Base-by-base conservation (phyloP, 768 basidiomycete genomes). In the Hemileccinum rubropunctum region DNA sequence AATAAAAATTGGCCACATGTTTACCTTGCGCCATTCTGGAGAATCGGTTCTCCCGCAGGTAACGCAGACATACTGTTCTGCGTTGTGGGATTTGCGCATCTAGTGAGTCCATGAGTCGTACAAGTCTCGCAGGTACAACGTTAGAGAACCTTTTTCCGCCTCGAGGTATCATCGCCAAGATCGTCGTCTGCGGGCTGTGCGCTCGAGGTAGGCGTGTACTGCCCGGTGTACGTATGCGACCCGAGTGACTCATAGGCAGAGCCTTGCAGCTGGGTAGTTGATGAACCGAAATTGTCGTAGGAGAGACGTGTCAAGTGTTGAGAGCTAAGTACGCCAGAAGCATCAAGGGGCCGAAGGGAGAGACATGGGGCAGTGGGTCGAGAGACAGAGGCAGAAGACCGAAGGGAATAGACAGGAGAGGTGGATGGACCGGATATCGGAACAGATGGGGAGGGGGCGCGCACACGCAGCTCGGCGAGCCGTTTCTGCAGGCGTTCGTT, bases 1-100 rank as follows among this genome's bases (percentile, higher is more conserved):
- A 37, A 14, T 1, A 30, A 13, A 10, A 11, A 40, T 5, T 12
- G n/a, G 21, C 37, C 39, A 27, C 4, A 20, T 2, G 21, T 64
- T 44, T 45, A 79, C 91, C 79, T 93, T 95, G 59, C 95, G 81
- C 95, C 95, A 99, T 71, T 99, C 95, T 0, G 97, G 95, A 36
- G 92, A 95, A 68, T 94, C 91, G 1, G 95, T 98, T 51, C 92
- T 78, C 15, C 97, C 97, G 59, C 95, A 99, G 13, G 86, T 92
- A 28, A 90, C 78, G 62, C 94, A 98, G 11, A 95, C 91, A 63
- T 92, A 82, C 61, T 88, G 86, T 48, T 90, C 88, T 4, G 70
- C 63, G 17, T 65, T 65, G 34, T 76, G 70, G 8, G 69, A 62
- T 53, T 82, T 83, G 35, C 63, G 56, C 40, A 64, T 53, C 61